Evolutionary conservation across 2,329 filamentous ascomycete genomes (phyloP), one percentile per base, ranked within the genome.

Genomic region (Didymellaceae sp.): DNA sequence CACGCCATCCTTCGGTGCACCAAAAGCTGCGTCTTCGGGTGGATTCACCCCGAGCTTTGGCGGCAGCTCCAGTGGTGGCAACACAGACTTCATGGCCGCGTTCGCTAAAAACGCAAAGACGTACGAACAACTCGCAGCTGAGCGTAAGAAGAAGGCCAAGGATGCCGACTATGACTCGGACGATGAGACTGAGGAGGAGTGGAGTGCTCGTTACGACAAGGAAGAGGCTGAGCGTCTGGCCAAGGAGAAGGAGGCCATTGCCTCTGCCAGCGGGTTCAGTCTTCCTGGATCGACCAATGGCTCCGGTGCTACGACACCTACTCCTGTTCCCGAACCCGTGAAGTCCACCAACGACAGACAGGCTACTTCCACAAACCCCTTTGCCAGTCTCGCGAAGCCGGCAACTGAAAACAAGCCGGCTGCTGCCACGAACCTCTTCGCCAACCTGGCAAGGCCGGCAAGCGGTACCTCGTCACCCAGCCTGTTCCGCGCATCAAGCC

Each of bases 161-260:
- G 65, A 63, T 10, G 70, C 61, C 22, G 70, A 73, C 22, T 72
- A 59, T n/a, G 70, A 74, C 43, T 69, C 65, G 2, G 70, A 74
- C 24, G 67, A 72, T 5, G 70, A 73, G 46, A 66, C 61, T 10
- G 57, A 71, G 38, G 68, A 65, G 44, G 55, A 70, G 37, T 73
- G 67, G 65, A 65, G 63, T 28, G 61, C 62, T 7, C 62, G 63
- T 14, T 72, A 64, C 25, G 68, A 73, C 37, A 53, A 61, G 20
- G 41, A 65, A 24, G 66, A 71, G 50, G 66, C 60, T 8, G 61
- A 65, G 25, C 67, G 68, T 22, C 52, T 63, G 31, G 66, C 59
- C 2, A 57, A 65, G 28, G 59, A 68, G 45, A 65, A 63, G 31
- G 55, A 65, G 47, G 57, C 62, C 40, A 42, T 58, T 17, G 57